Evolutionary conservation across 352 stramenopile genomes (phyloP).

Genomic region (Phytophthora crassamura): DNA sequence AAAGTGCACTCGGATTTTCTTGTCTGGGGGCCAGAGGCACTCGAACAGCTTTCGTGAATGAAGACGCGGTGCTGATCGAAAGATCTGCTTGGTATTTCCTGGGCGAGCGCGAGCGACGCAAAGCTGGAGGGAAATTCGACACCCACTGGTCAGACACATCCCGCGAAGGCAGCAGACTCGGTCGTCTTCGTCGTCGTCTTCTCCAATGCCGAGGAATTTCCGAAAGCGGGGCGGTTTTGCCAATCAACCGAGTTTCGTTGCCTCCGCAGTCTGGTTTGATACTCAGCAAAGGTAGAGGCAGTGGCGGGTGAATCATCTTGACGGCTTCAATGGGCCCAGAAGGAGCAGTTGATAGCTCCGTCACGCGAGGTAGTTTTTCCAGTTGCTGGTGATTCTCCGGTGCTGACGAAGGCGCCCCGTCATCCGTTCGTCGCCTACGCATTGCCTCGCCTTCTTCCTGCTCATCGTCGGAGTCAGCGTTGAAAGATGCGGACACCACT

Average conservation of each 20-base stretch:
- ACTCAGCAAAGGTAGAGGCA: constrained; percentile 27
- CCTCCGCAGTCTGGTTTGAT: constrained; percentile 21
- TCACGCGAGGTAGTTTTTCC: constrained; percentile 6
- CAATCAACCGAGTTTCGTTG: constrained; percentile 10
- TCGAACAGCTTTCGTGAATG: constrained; percentile 10
- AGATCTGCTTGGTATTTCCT: not conserved
- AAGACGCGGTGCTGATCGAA: not conserved
- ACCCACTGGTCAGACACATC: constrained; percentile 25
- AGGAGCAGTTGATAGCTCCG: constrained; percentile 13
- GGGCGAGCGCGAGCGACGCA: constrained; percentile 3
- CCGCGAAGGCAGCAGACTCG: constrained; percentile 20
- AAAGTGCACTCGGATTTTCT: not conserved
- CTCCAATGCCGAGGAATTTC: constrained; percentile 1
- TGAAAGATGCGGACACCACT: constrained; percentile 28
- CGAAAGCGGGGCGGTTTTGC: not conserved
- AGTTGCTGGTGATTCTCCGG: not conserved
- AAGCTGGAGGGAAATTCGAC: constrained; percentile 24
- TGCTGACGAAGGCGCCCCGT: constrained; percentile 7
- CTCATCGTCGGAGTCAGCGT: constrained; percentile 14
- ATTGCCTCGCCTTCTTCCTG: not conserved
- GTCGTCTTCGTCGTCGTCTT: constrained; percentile 4
- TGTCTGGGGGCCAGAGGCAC: constrained; percentile 1
- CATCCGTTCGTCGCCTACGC: not conserved
- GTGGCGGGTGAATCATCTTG: constrained; percentile 16
- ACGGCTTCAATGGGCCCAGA: not conserved